phyloP scores from a whole-genome alignment of 2,329 filamentous ascomycete genomes.

The Acephala macrosclerotiorum region DNA sequence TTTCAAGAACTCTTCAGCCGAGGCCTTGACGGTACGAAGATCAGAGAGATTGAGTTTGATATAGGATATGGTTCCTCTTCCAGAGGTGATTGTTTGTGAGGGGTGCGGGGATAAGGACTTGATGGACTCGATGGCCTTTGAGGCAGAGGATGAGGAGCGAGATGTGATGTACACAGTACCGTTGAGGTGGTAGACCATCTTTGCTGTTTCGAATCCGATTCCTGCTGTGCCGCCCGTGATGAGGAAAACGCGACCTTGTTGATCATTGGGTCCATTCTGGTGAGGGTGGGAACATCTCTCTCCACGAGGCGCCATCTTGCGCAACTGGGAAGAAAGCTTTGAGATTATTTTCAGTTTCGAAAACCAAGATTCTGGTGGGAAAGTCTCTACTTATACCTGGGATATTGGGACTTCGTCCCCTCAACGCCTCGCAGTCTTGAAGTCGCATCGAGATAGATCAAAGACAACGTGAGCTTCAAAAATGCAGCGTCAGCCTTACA shows the following conservation, averaged over 20 bases:
- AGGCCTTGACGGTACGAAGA: slow-evolving; percentile 45
- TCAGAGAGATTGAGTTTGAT: slow-evolving; percentile 47
- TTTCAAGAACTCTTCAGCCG: slow-evolving; percentile 44
- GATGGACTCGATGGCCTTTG: slow-evolving; percentile 45
- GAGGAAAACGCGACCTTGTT: slow-evolving; percentile 23
- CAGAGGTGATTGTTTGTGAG: slow-evolving; percentile 26
- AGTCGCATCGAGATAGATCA: no score
- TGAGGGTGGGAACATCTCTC: slow-evolving; percentile 20
- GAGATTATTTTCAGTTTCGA: no score
- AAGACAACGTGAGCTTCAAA: no score
- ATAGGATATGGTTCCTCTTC: slow-evolving; percentile 45
- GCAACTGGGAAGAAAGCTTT: background rate
- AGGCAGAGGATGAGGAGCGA: slow-evolving; percentile 47
- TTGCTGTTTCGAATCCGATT: slow-evolving; percentile 32
- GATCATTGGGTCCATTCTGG: slow-evolving; percentile 16
- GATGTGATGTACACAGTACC: slow-evolving; percentile 50
- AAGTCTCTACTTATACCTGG: no score
- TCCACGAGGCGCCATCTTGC: slow-evolving; percentile 17
- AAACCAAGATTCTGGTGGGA: no score
- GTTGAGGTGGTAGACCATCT: slow-evolving; percentile 34
- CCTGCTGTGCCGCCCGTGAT: slow-evolving; percentile 27
- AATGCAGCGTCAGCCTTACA: no score
- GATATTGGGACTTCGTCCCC: no score
- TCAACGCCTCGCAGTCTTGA: no score
- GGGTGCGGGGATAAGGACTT: background rate